Percentiles rank a stretch among this genome's conserved stretches.
These are phyloP conservation scores for Neostapfia colusana DNA, from an alignment of 176 grass and related monocot species.

Conservation along the genomic window DNA sequence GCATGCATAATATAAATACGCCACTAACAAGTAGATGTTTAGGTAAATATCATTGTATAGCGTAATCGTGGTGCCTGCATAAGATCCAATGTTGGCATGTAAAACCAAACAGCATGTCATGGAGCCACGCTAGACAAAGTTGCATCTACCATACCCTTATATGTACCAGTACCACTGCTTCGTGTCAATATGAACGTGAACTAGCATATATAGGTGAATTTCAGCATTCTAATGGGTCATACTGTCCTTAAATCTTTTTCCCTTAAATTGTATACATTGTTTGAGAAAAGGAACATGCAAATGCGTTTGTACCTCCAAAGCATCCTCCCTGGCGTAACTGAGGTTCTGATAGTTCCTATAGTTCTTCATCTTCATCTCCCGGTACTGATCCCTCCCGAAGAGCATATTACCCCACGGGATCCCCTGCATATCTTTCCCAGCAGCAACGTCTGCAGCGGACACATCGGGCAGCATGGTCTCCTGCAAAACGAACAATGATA, in stretches of 20 bases:
- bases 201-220: no score
- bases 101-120: background rate
- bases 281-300: background rate
- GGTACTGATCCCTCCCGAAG: constrained; percentile 53
- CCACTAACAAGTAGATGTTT: background rate
- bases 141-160: background rate
- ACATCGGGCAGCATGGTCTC: constrained; percentile 43
- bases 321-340: constrained; percentile 42
- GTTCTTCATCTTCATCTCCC: constrained; percentile 60
- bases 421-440: constrained; percentile 66
- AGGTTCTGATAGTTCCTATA: constrained; percentile 73
- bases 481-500: constrained; percentile 29
- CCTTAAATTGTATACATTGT: no score
- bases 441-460: constrained; percentile 31
- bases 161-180: background rate
- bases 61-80: no score
- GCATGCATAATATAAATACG: background rate
- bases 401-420: constrained; percentile 68
- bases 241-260: no score
- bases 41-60: background rate
- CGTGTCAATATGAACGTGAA: background rate
- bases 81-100: background rate
- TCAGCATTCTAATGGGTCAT: background rate
- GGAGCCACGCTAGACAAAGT: background rate
- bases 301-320: constrained; percentile 36